phyloP scores from a whole-genome alignment of 2,329 filamentous ascomycete species.

The Chaetomiaceae sp. region DNA sequence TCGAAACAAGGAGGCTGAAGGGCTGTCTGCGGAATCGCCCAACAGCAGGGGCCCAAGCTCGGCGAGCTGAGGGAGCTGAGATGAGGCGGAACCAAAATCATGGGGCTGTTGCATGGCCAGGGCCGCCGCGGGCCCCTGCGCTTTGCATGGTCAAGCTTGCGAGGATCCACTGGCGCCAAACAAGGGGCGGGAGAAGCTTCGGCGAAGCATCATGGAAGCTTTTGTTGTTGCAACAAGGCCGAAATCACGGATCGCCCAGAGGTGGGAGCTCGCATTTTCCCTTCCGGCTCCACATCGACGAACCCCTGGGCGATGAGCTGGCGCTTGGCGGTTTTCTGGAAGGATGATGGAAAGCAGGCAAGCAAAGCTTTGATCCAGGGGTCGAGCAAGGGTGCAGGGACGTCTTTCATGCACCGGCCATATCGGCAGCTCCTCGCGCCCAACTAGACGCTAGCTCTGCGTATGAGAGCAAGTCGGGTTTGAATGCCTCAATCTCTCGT shows the following conservation, averaged over 20 bases:
- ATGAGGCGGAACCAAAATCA: too few species aligned
- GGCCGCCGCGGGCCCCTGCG: slow-evolving; percentile 6
- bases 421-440: slow-evolving; percentile 17
- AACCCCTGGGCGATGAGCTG: background rate
- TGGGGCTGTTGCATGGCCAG: background rate
- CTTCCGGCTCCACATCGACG: background rate
- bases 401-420: slow-evolving; percentile 18
- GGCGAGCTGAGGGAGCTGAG: background rate
- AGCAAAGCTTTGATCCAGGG: slow-evolving; percentile 16
- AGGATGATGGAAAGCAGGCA: slow-evolving; percentile 23
- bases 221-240: background rate
- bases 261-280: slow-evolving; percentile 2
- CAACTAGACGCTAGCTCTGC: slow-evolving; percentile 8
- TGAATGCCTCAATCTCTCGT: slow-evolving; percentile 9
- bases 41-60: background rate
- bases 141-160: slow-evolving; percentile 8
- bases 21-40: too few species aligned
- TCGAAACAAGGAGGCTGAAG: background rate
- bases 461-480: too few species aligned
- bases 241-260: slow-evolving; percentile 15
- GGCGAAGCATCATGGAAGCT: slow-evolving; percentile 24
- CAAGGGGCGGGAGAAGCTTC: slow-evolving; percentile 24
- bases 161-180: slow-evolving; percentile 13
- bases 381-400: slow-evolving; percentile 8
- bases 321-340: slow-evolving; percentile 22